These are phyloP conservation scores for Aspergillus ustus DNA, from an alignment of 2,329 filamentous ascomycete genomes.

Conservation along the genomic window DNA sequence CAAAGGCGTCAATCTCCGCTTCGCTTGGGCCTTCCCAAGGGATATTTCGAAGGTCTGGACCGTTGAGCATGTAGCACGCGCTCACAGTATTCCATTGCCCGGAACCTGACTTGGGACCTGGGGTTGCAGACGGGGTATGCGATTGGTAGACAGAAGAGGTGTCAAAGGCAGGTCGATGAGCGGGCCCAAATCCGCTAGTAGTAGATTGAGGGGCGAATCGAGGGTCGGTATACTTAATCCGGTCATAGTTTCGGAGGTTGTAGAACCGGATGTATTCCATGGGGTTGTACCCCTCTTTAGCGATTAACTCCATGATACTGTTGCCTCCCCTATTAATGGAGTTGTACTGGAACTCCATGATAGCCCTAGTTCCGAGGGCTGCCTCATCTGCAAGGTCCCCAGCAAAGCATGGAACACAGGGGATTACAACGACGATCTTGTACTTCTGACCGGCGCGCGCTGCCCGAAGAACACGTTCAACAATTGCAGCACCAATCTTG, in stretches of 20 bases:
- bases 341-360: slow-evolving; percentile 99
- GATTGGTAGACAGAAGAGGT: slow-evolving; percentile 60
- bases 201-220: slow-evolving; percentile 11
- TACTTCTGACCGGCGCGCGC: slow-evolving; percentile 85
- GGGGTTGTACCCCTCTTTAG: slow-evolving; percentile 76
- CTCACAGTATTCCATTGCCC: slow-evolving; percentile 76
- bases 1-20: slow-evolving; percentile 65
- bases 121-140: slow-evolving; percentile 73
- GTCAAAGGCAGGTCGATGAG: slow-evolving; percentile 40
- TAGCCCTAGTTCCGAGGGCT: slow-evolving; percentile 83
- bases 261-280: slow-evolving; percentile 87
- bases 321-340: slow-evolving; percentile 90
- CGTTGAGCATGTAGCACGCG: slow-evolving; percentile 81
- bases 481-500: slow-evolving; percentile 86
- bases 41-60: slow-evolving; percentile 69
- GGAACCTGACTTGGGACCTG: slow-evolving; percentile 50
- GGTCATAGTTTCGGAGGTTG: slow-evolving; percentile 91
- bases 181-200: not conserved
- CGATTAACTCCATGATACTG: slow-evolving; percentile 83
- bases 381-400: slow-evolving; percentile 85
- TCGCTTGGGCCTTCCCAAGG: slow-evolving; percentile 61
- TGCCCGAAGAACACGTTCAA: slow-evolving; percentile 83
- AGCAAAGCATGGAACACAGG: slow-evolving; percentile 89
- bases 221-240: slow-evolving; percentile 64
- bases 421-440: slow-evolving; percentile 85